phyloP scores from a whole-genome alignment of 768 basidiomycete genomes.

The Kwoniella shandongensis region DNA sequence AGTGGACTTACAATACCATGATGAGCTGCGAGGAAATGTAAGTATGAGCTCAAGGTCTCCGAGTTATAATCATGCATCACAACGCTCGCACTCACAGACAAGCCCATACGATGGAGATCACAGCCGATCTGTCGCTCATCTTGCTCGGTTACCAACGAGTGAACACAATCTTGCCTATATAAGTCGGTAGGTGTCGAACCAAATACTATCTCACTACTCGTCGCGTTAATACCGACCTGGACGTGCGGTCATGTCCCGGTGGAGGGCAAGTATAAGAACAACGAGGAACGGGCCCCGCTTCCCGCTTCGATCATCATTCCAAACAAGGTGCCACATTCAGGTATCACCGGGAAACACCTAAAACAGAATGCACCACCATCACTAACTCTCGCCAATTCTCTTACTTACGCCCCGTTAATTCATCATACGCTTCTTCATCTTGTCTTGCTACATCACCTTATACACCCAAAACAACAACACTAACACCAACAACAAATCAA shows the following conservation, averaged over 20 bases:
- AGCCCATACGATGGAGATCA: conserved; percentile 41
- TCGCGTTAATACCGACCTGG: too few species aligned
- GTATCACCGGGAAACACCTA: neutral
- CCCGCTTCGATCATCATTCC: too few species aligned
- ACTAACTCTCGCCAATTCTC: neutral
- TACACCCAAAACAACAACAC: conserved; percentile 2
- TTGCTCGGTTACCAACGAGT: too few species aligned
- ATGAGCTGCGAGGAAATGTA: conserved; percentile 31
- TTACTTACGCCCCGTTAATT: neutral
- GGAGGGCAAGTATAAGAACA: too few species aligned
- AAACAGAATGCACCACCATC: too few species aligned
- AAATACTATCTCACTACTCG: too few species aligned
- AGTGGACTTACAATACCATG: conserved; percentile 50
- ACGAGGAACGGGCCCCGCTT: too few species aligned
- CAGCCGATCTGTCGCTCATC: conserved; percentile 15
- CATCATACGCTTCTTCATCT: neutral
- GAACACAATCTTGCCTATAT: too few species aligned
- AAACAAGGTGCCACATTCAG: conserved; percentile 1
- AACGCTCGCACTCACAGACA: conserved; percentile 31
- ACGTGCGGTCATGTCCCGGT: too few species aligned
- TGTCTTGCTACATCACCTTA: neutral
- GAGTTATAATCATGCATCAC: too few species aligned
- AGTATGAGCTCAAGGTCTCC: too few species aligned
- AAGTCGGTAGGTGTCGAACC: too few species aligned
- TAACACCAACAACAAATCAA: conserved; percentile 12